Evolutionary conservation across 129 eudicot species (phyloP), one percentile per base, ranked within the genome.

Genomic region (Calendula officinalis): DNA sequence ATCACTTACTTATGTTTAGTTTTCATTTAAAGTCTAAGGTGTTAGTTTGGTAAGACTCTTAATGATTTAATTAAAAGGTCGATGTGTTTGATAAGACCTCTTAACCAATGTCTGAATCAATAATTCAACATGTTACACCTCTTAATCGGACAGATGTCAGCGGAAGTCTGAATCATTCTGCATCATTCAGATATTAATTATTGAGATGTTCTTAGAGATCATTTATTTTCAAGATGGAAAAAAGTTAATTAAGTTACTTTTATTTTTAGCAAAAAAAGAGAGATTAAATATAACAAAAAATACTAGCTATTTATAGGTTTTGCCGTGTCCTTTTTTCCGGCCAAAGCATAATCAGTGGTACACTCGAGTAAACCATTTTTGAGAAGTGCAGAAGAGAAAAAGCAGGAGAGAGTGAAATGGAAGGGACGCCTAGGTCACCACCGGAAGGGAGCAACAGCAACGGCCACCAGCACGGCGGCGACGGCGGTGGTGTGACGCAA

Each of bases 361-460:
- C 37, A 52, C 56, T 38, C 40, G 7, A 7, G 34, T 34, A 40
- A 60, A 45, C 46, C 47, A 60, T 50, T 50, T 50, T 36, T 36
- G 38, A 51, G 9, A 40, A 66, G 38, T 59, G 30, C 5, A 10
- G 4, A 3, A 8, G 9, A 35, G 40, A 12, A 49, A 36, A 9
- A 37, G 64, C 13, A 53, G 51, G 2, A 46, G 51, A 63, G 7
- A 48, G 60, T 8, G 15, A 74, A 48, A 39, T 56, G 74, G 81
- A 77, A 64, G 73, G 66, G 44, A 70, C 67, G 75, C 69, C 68
- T 54, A 77, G 75, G 46, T 78, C 78, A 70, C 74, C 87, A 22
- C 65, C 67, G 55, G 74, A 11, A 33, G 73, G 67, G 34, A 71
- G 78, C 60, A 57, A 71, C 74, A 64, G 66, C 60, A 81, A 83